A percentile compares a stretch with the other conserved stretches of the same genome.
phyloP scores from a whole-genome alignment of 352 stramenopile genomes.

The Phytopythium litorale region DNA sequence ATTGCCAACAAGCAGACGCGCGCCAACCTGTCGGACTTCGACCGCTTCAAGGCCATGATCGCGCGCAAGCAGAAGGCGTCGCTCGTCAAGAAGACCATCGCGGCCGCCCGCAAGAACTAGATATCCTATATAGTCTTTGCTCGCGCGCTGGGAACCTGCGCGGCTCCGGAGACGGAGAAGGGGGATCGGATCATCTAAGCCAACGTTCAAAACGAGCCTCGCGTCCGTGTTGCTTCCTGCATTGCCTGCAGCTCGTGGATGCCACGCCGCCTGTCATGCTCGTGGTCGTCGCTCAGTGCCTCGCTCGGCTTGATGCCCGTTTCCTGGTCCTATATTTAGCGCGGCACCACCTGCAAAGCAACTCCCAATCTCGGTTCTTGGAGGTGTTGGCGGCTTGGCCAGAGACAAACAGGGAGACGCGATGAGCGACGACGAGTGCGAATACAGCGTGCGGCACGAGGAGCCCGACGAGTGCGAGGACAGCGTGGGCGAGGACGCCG shows the following conservation, averaged over 20 bases:
- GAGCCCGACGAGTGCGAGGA: constrained; percentile 41
- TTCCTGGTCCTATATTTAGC: too few relatives aligned
- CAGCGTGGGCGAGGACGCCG: constrained; percentile 66
- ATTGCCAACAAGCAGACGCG: constrained; percentile 95
- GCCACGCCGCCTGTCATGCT: neutral
- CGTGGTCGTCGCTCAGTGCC: neutral
- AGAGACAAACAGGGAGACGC: neutral
- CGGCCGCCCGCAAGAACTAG: constrained; percentile 79
- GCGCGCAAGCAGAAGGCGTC: constrained; percentile 97
- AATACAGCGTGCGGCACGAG: neutral
- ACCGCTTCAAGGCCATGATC: constrained; percentile 99
- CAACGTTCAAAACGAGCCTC: constrained; percentile 7
- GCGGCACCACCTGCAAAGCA: too few relatives aligned
- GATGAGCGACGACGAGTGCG: constrained; percentile 2
- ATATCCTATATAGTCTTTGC: constrained; percentile 4
- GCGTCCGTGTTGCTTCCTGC: constrained; percentile 1
- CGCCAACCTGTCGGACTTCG: constrained; percentile 95
- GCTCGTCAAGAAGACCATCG: constrained; percentile 91
- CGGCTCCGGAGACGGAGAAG: neutral
- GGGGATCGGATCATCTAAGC: constrained; percentile 7
- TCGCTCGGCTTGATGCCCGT: too few relatives aligned
- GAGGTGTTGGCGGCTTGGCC: neutral
- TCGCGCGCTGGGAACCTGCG: neutral
- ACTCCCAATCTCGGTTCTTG: neutral
- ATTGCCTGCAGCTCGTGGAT: neutral